Conservation (phyloP, 305 asterid genomes). For the Fraxinus nigra region DNA sequence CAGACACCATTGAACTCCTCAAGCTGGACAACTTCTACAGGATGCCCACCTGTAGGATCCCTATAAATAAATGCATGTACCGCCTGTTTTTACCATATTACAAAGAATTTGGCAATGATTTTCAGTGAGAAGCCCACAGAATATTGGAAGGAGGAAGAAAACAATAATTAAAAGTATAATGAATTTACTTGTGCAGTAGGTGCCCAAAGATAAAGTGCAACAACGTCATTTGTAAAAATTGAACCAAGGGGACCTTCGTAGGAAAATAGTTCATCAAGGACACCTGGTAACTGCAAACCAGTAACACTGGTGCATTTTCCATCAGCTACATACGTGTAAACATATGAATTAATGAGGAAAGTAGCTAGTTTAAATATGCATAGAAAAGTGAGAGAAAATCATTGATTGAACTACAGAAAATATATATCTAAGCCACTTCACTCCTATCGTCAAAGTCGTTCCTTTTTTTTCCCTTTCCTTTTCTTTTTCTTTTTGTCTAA, state of each 20-base stretch:
- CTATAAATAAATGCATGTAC: constrained; percentile 60
- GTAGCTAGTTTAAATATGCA: background rate
- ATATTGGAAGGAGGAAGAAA: constrained; percentile 11
- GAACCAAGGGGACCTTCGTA: constrained; percentile 87
- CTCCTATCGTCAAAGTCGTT: background rate
- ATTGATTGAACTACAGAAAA: background rate
- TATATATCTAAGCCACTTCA: background rate
- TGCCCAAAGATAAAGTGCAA: constrained; percentile 86
- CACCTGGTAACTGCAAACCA: constrained; percentile 92
- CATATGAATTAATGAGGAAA: constrained; percentile 15
- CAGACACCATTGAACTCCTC: constrained; percentile 82
- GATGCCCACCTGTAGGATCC: constrained; percentile 49
- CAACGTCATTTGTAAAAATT: constrained; percentile 49
- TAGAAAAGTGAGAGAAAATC: background rate
- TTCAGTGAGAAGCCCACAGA: constrained; percentile 12
- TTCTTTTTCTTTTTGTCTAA: background rate
- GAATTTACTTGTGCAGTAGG: constrained; percentile 88
- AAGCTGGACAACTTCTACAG: constrained; percentile 61
- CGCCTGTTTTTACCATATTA: constrained; percentile 44
- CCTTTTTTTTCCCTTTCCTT: background rate
- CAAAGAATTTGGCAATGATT: constrained; percentile 16
- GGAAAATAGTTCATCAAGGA: constrained; percentile 77
- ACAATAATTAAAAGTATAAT: constrained; percentile 3
- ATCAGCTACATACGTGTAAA: constrained; percentile 45
- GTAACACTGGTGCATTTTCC: constrained; percentile 61